Evolutionary conservation across 192 early-diverging fungal genomes (phyloP).

Genomic region (Linnemannia elongata): DNA sequence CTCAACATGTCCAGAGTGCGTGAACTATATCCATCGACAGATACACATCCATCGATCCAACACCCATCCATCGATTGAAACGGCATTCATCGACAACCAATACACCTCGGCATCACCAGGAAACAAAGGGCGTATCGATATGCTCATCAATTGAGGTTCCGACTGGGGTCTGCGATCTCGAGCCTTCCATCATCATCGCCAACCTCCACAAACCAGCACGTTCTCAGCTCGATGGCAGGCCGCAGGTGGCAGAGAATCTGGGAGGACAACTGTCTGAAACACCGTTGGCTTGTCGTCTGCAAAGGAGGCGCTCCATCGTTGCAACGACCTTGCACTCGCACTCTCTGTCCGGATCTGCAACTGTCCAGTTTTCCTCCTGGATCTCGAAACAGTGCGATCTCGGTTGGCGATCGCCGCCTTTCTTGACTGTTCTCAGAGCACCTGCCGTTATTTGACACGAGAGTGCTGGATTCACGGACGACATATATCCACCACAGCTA

Average conservation of each 20-base stretch:
- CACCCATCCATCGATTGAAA: constrained; percentile 37
- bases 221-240: background rate
- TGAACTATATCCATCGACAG: constrained; percentile 10
- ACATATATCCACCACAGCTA: background rate
- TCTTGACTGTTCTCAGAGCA: background rate
- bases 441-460: background rate
- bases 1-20: constrained; percentile 58
- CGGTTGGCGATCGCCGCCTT: background rate
- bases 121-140: background rate
- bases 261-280: background rate
- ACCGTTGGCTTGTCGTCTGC: background rate
- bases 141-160: background rate
- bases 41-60: constrained; percentile 27
- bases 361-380: background rate
- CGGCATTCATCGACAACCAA: no score
- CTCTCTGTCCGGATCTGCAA: background rate
- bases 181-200: background rate
- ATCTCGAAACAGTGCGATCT: background rate
- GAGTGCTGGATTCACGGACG: background rate
- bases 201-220: background rate
- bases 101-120: background rate
- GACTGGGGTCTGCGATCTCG: background rate
- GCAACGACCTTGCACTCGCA: background rate
- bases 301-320: background rate
- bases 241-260: background rate